These are phyloP conservation scores for Otatea glauca DNA, from an alignment of 176 grass and related monocot genomes.

Conservation along the genomic window DNA sequence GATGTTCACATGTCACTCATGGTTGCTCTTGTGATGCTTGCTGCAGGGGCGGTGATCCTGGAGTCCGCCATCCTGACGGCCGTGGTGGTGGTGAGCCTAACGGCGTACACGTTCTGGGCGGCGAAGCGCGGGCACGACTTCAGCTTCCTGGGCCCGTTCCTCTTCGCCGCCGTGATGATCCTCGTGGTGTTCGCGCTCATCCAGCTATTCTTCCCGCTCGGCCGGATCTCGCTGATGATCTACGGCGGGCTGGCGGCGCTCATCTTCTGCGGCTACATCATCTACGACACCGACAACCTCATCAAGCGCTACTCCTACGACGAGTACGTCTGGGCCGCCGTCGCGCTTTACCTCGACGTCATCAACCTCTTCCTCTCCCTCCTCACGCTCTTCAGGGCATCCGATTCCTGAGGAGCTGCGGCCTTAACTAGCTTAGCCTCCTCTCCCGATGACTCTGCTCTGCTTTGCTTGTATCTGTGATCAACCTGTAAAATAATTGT, in stretches of 20 bases:
- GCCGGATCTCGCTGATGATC: constrained; percentile 68
- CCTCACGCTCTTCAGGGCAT: constrained; percentile 77
- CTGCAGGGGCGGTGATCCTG: constrained; percentile 71
- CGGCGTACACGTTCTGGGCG: constrained; percentile 93
- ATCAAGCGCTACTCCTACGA: constrained; percentile 93
- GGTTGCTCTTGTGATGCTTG: not conserved
- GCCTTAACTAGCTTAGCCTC: not conserved
- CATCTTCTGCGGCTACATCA: constrained; percentile 89
- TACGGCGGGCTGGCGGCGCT: constrained; percentile 77
- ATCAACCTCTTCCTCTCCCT: constrained; percentile 93
- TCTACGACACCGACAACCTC: constrained; percentile 96
- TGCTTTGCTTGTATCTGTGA: too few relatives aligned
- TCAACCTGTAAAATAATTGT: constrained; percentile 1
- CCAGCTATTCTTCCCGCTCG: constrained; percentile 83
- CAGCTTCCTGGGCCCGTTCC: constrained; percentile 87
- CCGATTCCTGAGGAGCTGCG: constrained; percentile 52
- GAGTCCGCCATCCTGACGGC: constrained; percentile 81
- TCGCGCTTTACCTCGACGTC: constrained; percentile 87
- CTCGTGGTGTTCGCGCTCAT: constrained; percentile 85
- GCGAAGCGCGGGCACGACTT: constrained; percentile 80
- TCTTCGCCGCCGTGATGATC: constrained; percentile 78
- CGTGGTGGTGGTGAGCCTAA: constrained; percentile 86
- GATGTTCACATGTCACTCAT: not conserved
- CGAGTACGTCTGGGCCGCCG: constrained; percentile 94
- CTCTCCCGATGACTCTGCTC: not conserved